Evolutionary conservation across 2,329 filamentous ascomycete species (phyloP).

Genomic region (Helicocarpus griseus): DNA sequence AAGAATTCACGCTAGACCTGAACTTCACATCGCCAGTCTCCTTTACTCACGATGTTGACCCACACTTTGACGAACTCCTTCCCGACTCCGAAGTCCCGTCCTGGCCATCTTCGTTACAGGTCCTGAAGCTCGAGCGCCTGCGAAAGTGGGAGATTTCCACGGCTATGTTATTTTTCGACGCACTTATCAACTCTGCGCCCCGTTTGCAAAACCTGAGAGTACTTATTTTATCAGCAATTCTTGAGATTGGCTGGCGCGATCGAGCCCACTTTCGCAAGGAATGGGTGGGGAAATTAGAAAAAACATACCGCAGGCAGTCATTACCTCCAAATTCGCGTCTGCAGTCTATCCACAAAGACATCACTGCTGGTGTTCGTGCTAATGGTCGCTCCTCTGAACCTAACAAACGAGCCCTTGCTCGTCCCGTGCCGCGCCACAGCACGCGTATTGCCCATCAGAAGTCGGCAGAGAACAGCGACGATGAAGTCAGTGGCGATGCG

Average conservation of each 20-base stretch:
- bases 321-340: slow-evolving; percentile 8
- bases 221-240: slow-evolving; percentile 64
- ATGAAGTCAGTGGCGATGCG: slow-evolving; percentile 8
- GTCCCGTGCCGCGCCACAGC: slow-evolving; percentile 26
- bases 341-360: neutral
- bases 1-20: slow-evolving; percentile 65
- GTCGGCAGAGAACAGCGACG: slow-evolving; percentile 6
- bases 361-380: neutral
- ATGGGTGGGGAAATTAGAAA: slow-evolving; percentile 63
- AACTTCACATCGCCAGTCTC: slow-evolving; percentile 44
- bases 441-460: slow-evolving; percentile 26
- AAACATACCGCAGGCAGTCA: slow-evolving; percentile 32
- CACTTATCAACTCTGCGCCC: slow-evolving; percentile 62
- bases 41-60: slow-evolving; percentile 58
- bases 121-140: slow-evolving; percentile 66
- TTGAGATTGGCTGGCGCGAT: slow-evolving; percentile 71
- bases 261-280: slow-evolving; percentile 67
- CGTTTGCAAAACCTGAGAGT: slow-evolving; percentile 57
- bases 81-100: slow-evolving; percentile 50
- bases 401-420: neutral
- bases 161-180: slow-evolving; percentile 69
- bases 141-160: slow-evolving; percentile 61
- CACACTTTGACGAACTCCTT: slow-evolving; percentile 62
- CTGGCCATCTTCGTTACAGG: slow-evolving; percentile 66
- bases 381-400: neutral